These are phyloP conservation scores for Nigrograna mackinnonii DNA, from an alignment of 2,329 filamentous ascomycete genomes.

Conservation along the genomic window DNA sequence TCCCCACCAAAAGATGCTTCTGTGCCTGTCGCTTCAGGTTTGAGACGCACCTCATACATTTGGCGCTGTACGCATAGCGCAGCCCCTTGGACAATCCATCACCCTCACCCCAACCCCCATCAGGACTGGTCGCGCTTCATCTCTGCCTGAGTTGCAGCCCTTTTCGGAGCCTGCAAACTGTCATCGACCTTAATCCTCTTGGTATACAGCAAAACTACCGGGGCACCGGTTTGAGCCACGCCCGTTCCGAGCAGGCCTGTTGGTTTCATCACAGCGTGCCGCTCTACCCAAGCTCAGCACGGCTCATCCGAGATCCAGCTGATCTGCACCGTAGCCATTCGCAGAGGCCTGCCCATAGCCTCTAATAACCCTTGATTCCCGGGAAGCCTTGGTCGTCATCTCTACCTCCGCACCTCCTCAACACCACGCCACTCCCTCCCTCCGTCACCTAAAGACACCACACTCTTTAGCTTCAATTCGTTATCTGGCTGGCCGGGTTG, in stretches of 20 bases:
- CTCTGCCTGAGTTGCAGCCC: slow-evolving; percentile 21
- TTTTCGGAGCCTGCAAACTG: slow-evolving; percentile 26
- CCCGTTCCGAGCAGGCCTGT: slow-evolving; percentile 27
- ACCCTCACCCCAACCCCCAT: slow-evolving; percentile 18
- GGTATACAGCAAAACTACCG: slow-evolving; percentile 30
- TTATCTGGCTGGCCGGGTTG: slow-evolving; percentile 46
- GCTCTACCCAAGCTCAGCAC: slow-evolving; percentile 29
- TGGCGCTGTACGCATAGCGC: slow-evolving; percentile 33
- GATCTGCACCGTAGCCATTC: slow-evolving; percentile 31
- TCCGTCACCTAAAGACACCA: slow-evolving; percentile 34
- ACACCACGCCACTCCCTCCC: slow-evolving; percentile 26
- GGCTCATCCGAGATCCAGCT: slow-evolving; percentile 34
- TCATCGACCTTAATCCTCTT: slow-evolving; percentile 30
- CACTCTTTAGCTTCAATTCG: slow-evolving; percentile 43
- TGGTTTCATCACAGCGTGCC: slow-evolving; percentile 41
- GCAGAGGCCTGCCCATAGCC: slow-evolving; percentile 23
- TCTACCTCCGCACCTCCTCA: slow-evolving; percentile 31
- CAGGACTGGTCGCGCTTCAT: slow-evolving; percentile 26
- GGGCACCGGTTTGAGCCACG: slow-evolving; percentile 40
- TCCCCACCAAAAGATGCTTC: slow-evolving; percentile 34
- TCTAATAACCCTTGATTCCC: slow-evolving; percentile 41
- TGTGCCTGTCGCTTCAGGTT: slow-evolving; percentile 42
- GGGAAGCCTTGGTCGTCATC: slow-evolving; percentile 31
- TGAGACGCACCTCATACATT: slow-evolving; percentile 44
- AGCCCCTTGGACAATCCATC: slow-evolving; percentile 21